A percentile compares a stretch with the other conserved stretches of the same genome.
Evolutionary conservation across 768 basidiomycete genomes (phyloP).

Genomic region (Leucogyrophana mollusca): DNA sequence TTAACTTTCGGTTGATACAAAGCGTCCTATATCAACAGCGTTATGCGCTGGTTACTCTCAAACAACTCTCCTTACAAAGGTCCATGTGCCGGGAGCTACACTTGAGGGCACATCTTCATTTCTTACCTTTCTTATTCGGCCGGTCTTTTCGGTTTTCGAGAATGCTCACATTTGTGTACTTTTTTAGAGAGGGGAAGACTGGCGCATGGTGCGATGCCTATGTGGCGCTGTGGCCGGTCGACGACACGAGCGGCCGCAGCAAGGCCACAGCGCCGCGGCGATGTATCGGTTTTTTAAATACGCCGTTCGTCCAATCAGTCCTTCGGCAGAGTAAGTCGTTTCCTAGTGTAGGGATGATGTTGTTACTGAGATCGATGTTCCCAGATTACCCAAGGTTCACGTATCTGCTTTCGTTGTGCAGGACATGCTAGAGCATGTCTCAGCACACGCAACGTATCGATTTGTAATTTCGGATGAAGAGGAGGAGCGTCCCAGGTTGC

Average conservation of each 20-base stretch:
- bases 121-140: constrained; percentile 12
- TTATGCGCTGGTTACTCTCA: constrained; percentile 45
- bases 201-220: constrained; percentile 67
- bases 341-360: constrained; percentile 2
- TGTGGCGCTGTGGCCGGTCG: constrained; percentile 85
- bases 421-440: constrained; percentile 88
- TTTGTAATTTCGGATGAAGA: constrained; percentile 90
- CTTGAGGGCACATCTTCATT: constrained; percentile 65
- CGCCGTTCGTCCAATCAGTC: constrained; percentile 71
- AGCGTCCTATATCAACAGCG: constrained; percentile 71
- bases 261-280: constrained; percentile 28
- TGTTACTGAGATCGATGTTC: constrained; percentile 4
- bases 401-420: constrained; percentile 88
- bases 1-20: constrained; percentile 87
- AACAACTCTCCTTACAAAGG: constrained; percentile 88
- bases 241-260: constrained; percentile 48
- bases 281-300: constrained; percentile 82
- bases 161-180: constrained; percentile 9
- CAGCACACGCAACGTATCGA: constrained; percentile 91
- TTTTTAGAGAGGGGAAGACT: constrained; percentile 55
- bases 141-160: constrained; percentile 4
- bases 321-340: constrained; percentile 56
- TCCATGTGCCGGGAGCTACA: constrained; percentile 84
- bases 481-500: constrained; percentile 70
- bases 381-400: constrained; percentile 46